Conservation (phyloP, 2,329 filamentous ascomycete species). For the Epichloe sp. region DNA sequence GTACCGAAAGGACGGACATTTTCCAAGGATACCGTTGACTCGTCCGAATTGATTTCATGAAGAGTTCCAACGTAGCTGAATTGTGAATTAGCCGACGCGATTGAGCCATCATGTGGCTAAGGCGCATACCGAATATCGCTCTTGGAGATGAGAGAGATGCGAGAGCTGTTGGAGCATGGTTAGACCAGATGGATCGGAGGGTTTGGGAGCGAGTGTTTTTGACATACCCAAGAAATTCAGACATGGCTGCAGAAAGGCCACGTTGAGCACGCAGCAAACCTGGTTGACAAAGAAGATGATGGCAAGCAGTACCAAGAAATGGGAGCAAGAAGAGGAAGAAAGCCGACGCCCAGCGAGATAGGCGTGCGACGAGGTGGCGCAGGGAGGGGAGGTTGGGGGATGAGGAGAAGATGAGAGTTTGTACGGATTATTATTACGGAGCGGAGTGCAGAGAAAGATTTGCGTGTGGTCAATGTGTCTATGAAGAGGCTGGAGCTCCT, state of each 20-base stretch:
- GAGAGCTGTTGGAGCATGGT: constrained; percentile 46
- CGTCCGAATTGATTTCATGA: constrained; percentile 95
- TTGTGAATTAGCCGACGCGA: constrained; percentile 19
- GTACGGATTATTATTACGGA: constrained; percentile 1
- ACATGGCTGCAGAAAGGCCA: constrained; percentile 32
- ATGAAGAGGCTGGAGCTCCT: constrained; percentile 17
- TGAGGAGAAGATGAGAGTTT: constrained; percentile 10
- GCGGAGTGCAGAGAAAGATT: constrained; percentile 17
- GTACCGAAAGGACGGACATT: constrained; percentile 92
- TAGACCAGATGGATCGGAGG: background rate
- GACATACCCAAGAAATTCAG: constrained; percentile 46
- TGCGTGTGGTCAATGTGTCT: constrained; percentile 14
- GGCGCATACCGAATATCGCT: constrained; percentile 80
- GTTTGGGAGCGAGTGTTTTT: background rate
- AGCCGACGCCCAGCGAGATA: constrained; percentile 1
- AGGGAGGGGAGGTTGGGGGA: background rate
- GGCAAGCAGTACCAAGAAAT: constrained; percentile 8
- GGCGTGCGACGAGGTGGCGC: constrained; percentile 1
- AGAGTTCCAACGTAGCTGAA: constrained; percentile 85
- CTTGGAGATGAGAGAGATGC: constrained; percentile 93
- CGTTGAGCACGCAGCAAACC: constrained; percentile 26
- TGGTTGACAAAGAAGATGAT: constrained; percentile 11
- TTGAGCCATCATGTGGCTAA: constrained; percentile 4
- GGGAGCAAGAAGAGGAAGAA: background rate
- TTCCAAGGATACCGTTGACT: constrained; percentile 91